Evolutionary conservation across 169 alveolate species (phyloP).

Genomic region (Plasmodium gallinaceum): DNA sequence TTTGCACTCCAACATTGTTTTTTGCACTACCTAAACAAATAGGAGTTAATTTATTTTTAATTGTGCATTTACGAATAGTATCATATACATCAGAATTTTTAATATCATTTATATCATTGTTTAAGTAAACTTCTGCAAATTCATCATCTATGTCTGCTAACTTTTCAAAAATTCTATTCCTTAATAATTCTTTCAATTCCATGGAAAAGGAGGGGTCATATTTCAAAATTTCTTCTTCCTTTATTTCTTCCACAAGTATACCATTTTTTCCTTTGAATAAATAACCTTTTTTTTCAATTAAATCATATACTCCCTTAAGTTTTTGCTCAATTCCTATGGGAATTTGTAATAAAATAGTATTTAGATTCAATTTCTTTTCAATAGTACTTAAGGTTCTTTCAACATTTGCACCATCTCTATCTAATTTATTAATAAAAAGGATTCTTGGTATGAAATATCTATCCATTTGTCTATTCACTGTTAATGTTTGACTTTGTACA

Average conservation of each 20-base stretch:
- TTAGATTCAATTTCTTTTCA: slow-evolving; percentile 91
- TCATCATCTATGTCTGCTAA: slow-evolving; percentile 95
- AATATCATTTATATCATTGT: slow-evolving; percentile 83
- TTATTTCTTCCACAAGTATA: slow-evolving; percentile 80
- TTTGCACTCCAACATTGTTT: slow-evolving; percentile 95
- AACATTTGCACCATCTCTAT: slow-evolving; percentile 97
- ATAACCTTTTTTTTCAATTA: slow-evolving; percentile 88
- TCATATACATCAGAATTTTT: slow-evolving; percentile 75
- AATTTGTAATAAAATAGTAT: slow-evolving; percentile 81
- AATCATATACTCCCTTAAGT: slow-evolving; percentile 93
- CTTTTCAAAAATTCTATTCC: slow-evolving; percentile 87
- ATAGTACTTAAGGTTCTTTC: slow-evolving; percentile 87
- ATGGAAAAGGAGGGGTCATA: slow-evolving; percentile 42
- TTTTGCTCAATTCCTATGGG: slow-evolving; percentile 93
- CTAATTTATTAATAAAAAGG: slow-evolving; percentile 95
- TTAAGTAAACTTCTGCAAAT: slow-evolving; percentile 92
- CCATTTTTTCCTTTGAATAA: slow-evolving; percentile 93
- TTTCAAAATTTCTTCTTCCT: slow-evolving; percentile 80
- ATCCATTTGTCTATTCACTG: slow-evolving; percentile 97
- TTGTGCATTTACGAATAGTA: slow-evolving; percentile 86
- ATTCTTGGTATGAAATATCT: slow-evolving; percentile 95
- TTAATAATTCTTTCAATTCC: slow-evolving; percentile 47
- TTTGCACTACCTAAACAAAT: slow-evolving; percentile 96
- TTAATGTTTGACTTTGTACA: slow-evolving; percentile 96
- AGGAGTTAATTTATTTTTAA: slow-evolving; percentile 89